Conservation (phyloP, 176 grass and related monocot genomes). For the Alopecurus myosuroides region DNA sequence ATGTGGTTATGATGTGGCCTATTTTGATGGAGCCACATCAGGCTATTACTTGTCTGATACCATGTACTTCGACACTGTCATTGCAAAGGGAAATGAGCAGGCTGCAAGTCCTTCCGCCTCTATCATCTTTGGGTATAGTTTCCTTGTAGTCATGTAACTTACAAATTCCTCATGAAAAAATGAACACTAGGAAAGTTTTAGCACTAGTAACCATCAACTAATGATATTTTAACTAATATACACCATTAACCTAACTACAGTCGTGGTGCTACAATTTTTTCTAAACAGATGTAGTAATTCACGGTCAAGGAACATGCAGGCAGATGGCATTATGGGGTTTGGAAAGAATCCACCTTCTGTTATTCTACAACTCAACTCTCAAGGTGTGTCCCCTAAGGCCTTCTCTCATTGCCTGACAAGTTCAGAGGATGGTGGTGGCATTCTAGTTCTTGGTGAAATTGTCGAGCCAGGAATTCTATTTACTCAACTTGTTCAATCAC, state of each 20-base stretch:
- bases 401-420: slow-evolving; percentile 83
- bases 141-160: neutral
- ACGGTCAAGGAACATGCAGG: slow-evolving; percentile 64
- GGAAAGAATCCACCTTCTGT: slow-evolving; percentile 71
- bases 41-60: slow-evolving; percentile 75
- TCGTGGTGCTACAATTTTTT: neutral
- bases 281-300: slow-evolving; percentile 76
- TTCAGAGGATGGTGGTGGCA: slow-evolving; percentile 50
- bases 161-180: neutral
- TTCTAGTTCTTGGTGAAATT: slow-evolving; percentile 83
- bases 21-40: slow-evolving; percentile 68
- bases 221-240: neutral
- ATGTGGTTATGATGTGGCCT: slow-evolving; percentile 65
- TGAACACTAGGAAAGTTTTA: neutral
- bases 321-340: slow-evolving; percentile 87
- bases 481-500: slow-evolving; percentile 61
- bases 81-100: slow-evolving; percentile 40
- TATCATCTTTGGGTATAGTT: slow-evolving; percentile 79
- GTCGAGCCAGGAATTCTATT: slow-evolving; percentile 73
- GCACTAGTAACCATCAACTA: neutral
- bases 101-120: slow-evolving; percentile 64
- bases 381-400: slow-evolving; percentile 59
- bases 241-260: neutral
- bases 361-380: slow-evolving; percentile 58
- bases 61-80: slow-evolving; percentile 56